phyloP scores from a whole-genome alignment of 768 basidiomycete genomes.

The Hypholoma fasciculare region DNA sequence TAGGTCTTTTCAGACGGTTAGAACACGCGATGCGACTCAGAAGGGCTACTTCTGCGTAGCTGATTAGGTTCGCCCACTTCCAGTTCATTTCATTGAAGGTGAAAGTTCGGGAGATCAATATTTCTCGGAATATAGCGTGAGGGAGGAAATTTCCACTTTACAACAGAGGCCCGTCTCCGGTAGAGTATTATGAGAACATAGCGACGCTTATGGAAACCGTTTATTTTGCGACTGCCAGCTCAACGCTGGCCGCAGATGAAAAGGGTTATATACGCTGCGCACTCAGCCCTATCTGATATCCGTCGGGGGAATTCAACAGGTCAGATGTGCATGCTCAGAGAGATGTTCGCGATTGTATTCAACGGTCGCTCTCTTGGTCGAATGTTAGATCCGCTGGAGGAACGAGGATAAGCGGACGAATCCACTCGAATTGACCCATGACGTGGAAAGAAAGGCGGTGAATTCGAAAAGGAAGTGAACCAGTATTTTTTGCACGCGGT shows the following conservation, averaged over 20 bases:
- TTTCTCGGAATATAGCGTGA: background rate
- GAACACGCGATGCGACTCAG: background rate
- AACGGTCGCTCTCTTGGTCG: too few species aligned
- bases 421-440: too few species aligned
- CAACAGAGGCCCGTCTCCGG: background rate
- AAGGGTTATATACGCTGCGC: background rate
- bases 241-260: background rate
- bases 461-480: too few species aligned
- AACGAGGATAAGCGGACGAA: too few species aligned
- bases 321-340: too few species aligned
- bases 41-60: too few species aligned
- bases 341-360: too few species aligned
- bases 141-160: slow-evolving; percentile 1
- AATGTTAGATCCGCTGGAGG: too few species aligned
- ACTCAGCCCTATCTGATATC: background rate
- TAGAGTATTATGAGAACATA: background rate
- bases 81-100: background rate
- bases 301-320: too few species aligned
- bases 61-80: background rate
- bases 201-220: background rate
- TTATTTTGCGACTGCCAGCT: background rate
- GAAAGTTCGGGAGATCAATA: background rate
- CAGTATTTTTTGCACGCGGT: too few species aligned
- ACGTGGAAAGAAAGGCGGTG: too few species aligned
- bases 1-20: background rate